Conservation (phyloP, 2,329 filamentous ascomycete species). For the Fusarium nematophilum region DNA sequence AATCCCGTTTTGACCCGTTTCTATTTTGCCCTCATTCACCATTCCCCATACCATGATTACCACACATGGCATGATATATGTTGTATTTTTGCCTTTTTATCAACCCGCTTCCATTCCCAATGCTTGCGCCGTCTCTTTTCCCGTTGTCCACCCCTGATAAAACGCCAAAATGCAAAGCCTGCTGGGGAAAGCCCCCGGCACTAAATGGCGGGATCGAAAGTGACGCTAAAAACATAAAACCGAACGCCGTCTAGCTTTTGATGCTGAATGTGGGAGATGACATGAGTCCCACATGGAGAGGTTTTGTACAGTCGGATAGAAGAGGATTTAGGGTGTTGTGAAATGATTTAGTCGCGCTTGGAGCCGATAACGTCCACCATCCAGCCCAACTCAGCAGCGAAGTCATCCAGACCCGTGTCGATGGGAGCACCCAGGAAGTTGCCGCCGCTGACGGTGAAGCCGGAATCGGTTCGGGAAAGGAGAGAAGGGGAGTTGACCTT, state of each 20-base stretch:
- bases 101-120: constrained; percentile 8
- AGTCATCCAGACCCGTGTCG: constrained; percentile 54
- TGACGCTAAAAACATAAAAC: constrained; percentile 10
- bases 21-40: constrained; percentile 15
- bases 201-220: constrained; percentile 12
- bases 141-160: constrained; percentile 15
- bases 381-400: constrained; percentile 62
- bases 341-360: constrained; percentile 40
- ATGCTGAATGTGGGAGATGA: constrained; percentile 13
- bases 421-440: constrained; percentile 50
- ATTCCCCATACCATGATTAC: constrained; percentile 20
- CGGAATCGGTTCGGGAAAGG: constrained; percentile 37
- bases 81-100: not conserved
- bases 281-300: constrained; percentile 1
- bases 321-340: not conserved
- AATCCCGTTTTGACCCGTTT: not conserved
- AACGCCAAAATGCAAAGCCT: constrained; percentile 38
- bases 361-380: constrained; percentile 60
- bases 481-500: constrained; percentile 42
- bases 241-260: constrained; percentile 38
- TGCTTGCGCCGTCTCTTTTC: constrained; percentile 23
- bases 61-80: constrained; percentile 17
- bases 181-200: constrained; percentile 9
- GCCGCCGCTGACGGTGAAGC: constrained; percentile 29
- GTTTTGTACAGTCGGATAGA: constrained; percentile 24